Evolutionary conservation across 352 stramenopile species (phyloP), one percentile per base, ranked within the genome.

Genomic region (Pelagophyceae sp.): DNA sequence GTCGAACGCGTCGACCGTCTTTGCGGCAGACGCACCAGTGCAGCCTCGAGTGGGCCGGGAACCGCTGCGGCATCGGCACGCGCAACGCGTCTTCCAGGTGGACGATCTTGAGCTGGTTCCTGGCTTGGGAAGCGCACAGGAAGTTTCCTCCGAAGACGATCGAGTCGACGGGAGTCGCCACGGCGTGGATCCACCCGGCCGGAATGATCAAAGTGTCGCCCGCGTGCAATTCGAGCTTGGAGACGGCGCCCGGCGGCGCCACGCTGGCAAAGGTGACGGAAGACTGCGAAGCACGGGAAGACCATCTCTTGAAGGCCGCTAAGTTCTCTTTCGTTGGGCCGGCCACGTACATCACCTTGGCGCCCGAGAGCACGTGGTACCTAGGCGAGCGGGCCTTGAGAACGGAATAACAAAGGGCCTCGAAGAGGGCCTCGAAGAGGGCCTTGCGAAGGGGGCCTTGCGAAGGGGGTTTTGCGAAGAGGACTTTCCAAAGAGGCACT

Each of bases 121-220:
- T 19, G 3, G 38, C 61, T 15, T 71, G 27, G 61, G 29, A 19
- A 27, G 33, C 38, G 75, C 88, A 83, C 6, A 92, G 35, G 72
- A 90, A 92, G 63, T 92, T 92, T 3, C 87, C 87, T 37, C 89
- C 89, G 75, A 94, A 89, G 1, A 93, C 89, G 17, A 94, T 38
- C 25, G 80, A 85, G 77, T 92, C 86, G 23, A 80, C 76, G 0
- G 88, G 87, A 40, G 89, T 93, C 65, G 87, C 91, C 0, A 93
- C 89, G 11, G 82, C 86, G 84, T 93, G 89, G 79, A 93, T 93
- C 88, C 88, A 93, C 45, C 87, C 89, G 17, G 83, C 82, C 20
- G 89, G 88, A 78, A 94, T 90, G 31, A 90, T 79, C 0, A 93
- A 50, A 0, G 88, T 93, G 78, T 91, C 81, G 29, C 82, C 80